phyloP scores from a whole-genome alignment of 148 eudicot genomes.

The Silene uniflora region DNA sequence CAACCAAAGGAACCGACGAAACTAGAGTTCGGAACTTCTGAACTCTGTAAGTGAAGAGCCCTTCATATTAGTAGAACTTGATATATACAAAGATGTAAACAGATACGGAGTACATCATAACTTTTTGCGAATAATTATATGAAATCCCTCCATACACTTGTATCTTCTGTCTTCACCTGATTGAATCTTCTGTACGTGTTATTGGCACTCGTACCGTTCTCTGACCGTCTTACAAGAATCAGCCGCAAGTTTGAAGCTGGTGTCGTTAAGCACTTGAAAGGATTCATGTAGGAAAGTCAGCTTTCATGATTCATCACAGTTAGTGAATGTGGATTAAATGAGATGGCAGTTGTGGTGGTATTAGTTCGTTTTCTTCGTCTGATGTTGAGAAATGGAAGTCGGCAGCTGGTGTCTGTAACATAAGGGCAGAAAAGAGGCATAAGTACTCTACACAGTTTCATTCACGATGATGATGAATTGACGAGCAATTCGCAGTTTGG shows the following conservation, averaged over 20 bases:
- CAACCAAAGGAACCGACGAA: too few relatives aligned
- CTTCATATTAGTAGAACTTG: not conserved
- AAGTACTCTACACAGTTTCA: not conserved
- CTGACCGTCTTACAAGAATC: not conserved
- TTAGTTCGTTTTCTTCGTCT: slow-evolving; percentile 27
- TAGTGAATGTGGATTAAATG: slow-evolving; percentile 30
- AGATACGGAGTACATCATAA: not conserved
- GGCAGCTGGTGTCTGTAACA: slow-evolving; percentile 20
- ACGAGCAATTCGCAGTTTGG: too few relatives aligned
- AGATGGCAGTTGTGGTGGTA: slow-evolving; percentile 24
- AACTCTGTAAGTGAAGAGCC: too few relatives aligned
- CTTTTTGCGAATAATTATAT: not conserved
- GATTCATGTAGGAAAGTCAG: not conserved
- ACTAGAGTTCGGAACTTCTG: too few relatives aligned
- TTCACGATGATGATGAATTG: not conserved
- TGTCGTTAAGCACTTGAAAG: not conserved
- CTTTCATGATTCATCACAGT: not conserved
- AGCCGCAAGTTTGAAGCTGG: not conserved
- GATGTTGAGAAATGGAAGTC: not conserved
- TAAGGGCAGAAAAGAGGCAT: not conserved
- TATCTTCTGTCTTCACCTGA: not conserved
- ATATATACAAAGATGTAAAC: not conserved
- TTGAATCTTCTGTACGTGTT: not conserved
- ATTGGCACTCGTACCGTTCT: not conserved
- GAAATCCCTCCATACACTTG: not conserved